Conservation (phyloP, 2,329 filamentous ascomycete genomes). For the Davidsoniella neocaledoniae region DNA sequence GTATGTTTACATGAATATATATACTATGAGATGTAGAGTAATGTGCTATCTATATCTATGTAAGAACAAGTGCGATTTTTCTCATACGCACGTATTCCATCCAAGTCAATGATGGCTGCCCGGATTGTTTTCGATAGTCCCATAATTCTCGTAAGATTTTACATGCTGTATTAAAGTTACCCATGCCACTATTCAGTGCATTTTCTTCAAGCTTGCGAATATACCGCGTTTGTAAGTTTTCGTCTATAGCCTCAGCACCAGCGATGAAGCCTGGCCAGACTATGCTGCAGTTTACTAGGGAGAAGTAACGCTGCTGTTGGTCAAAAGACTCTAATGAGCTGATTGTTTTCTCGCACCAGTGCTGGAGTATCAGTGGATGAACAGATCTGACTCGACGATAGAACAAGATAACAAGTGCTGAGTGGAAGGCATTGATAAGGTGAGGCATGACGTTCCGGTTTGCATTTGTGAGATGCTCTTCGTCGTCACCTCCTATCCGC, state of each 20-base stretch:
- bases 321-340: constrained; percentile 6
- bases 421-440: constrained; percentile 24
- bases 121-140: background rate
- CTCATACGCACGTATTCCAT: constrained; percentile 6
- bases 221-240: constrained; percentile 1
- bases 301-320: constrained; percentile 7
- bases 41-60: background rate
- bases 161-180: constrained; percentile 7
- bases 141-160: constrained; percentile 1
- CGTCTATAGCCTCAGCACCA: constrained; percentile 12
- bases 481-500: background rate
- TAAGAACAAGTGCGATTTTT: background rate
- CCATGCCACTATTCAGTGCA: constrained; percentile 9
- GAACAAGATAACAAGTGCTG: constrained; percentile 28
- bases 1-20: no score
- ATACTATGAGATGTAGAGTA: background rate
- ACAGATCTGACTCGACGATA: constrained; percentile 22
- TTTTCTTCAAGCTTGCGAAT: constrained; percentile 1
- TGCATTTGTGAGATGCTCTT: background rate
- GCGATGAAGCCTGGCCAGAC: constrained; percentile 12
- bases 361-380: constrained; percentile 9
- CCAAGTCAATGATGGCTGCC: constrained; percentile 4
- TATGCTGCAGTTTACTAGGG: constrained; percentile 7
- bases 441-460: constrained; percentile 9
- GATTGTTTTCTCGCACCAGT: constrained; percentile 5